Base-by-base conservation (phyloP, 768 basidiomycete species). In the Suillus decipiens region DNA sequence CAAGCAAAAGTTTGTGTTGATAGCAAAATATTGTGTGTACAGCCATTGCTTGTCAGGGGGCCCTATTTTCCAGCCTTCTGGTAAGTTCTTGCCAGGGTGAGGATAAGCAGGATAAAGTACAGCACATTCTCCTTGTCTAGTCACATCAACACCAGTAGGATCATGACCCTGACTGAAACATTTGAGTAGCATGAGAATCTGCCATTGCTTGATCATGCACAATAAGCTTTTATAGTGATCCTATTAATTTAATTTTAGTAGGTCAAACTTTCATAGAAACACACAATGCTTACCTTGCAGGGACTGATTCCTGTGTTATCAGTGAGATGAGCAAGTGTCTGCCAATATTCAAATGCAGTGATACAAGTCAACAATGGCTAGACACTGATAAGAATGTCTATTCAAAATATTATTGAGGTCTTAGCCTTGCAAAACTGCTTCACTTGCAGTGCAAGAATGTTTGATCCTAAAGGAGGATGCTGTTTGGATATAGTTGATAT, bases 291-390 rank as follows among this genome's bases (percentile, higher is more conserved):
- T 60, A 72, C 70, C 28, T 64, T 61, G 12, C 57, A 59, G 2
- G 24, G 24, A 28, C 19, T 39, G 1, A 68, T 61, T 0, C 75
- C 74, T 6, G 69, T 73, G 56, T 79, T 80, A 50, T 79, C 73
- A 0, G 74, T 75, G 12, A 48, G 47, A 24, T 5, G 5, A 0
- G 22, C 12, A 0, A 24, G 22, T 2, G 47, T 48, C 4, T 48
- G 47, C 47, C 47, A 48, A 12, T 5, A 45, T n/a, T 45, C 11
- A 9, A 45, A 45, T 0, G n/a, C n/a, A n/a, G n/a, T n/a, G n/a
- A n/a, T n/a, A n/a, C n/a, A n/a, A n/a, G n/a, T n/a, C n/a, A n/a
- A n/a, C n/a, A n/a, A n/a, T n/a, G n/a, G n/a, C n/a, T n/a, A n/a
- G n/a, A n/a, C n/a, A n/a, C n/a, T n/a, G n/a, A n/a, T n/a, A n/a